Base-by-base conservation (phyloP, 2,329 filamentous ascomycete genomes). In the Helicocarpus griseus region DNA sequence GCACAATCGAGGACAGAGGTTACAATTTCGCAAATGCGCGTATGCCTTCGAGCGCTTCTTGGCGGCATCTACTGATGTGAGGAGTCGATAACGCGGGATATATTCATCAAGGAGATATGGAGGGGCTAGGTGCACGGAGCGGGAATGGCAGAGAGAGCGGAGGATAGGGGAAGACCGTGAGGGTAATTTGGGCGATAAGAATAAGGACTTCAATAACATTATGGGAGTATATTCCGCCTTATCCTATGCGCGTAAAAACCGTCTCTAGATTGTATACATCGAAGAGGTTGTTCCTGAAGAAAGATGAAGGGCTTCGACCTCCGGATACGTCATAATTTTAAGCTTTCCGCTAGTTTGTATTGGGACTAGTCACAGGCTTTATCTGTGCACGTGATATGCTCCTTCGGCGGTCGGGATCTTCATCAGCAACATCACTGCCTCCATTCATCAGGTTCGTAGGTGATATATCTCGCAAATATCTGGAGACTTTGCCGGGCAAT, bases 1-100 rank as follows among this genome's bases (percentile, higher is more conserved):
- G 65, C 88, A 93, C 43, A 81, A 71, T 11, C 86, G 77, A 1
- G 88, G 87, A 60, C 87, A 94, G 6, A 94, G 75, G 60, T 93
- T 94, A 70, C 87, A 94, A 52, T 89, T 82, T 11, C 78, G 73
- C 26, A 94, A 73, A 63, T 94, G 87, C 1, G 82, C 80, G 61
- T 90, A 88, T 1, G 87, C 86, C 19, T 73, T 70, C 1, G 83
- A 84, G 9, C 86, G 80, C 65, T 94, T 94, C 70, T 81, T 82
- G 1, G 86, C 77, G 3, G 80, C 82, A 49, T 90, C 83, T 2
- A 79, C 65, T 1, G 85, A 80, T 1, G 82, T 81, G 11, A 93
- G 74, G 4, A 79, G 74, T 58, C 84, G 78, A 63, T 89, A 89
- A 46, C 83, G 80, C 1, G 87, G 87, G 11, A 79, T 79, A 66